phyloP scores from a whole-genome alignment of 768 basidiomycete species.

The Collybiopsis confluens region DNA sequence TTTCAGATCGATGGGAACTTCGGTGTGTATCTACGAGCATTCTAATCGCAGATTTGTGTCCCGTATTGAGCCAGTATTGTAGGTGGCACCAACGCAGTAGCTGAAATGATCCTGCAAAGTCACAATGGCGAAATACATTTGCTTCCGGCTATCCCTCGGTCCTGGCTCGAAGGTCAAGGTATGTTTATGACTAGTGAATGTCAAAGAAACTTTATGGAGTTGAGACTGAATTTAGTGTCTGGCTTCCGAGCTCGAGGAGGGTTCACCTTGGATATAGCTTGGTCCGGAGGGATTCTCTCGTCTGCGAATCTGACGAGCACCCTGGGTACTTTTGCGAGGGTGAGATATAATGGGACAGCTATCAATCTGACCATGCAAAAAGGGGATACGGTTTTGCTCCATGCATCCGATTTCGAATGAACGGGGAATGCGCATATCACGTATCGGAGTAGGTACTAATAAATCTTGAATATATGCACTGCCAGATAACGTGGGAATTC shows the following conservation, averaged over 20 bases:
- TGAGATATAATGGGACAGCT: conserved; percentile 2
- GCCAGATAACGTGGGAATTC: no score
- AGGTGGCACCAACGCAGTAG: conserved; percentile 7
- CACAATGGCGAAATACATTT: conserved; percentile 14
- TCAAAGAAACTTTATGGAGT: no score
- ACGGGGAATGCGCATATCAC: no score
- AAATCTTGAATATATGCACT: no score
- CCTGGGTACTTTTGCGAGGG: neutral
- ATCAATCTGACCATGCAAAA: neutral
- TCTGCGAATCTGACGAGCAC: conserved; percentile 6
- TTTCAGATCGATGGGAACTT: conserved; percentile 8
- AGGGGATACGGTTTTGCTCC: neutral
- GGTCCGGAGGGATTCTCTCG: conserved; percentile 8
- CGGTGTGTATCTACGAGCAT: neutral
- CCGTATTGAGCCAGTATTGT: neutral
- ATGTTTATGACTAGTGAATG: no score
- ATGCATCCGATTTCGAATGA: conserved; percentile 11
- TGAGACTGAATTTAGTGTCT: no score
- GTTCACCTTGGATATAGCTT: conserved; percentile 8
- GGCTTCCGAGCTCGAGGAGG: conserved; percentile 13
- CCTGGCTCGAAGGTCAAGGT: conserved; percentile 2
- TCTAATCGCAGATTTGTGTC: neutral
- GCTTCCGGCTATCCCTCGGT: conserved; percentile 11
- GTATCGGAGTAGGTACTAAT: no score
- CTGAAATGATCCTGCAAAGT: conserved; percentile 13